Evolutionary conservation across 331 rosid species (phyloP).

Genomic region (Stylosanthes scabra): DNA sequence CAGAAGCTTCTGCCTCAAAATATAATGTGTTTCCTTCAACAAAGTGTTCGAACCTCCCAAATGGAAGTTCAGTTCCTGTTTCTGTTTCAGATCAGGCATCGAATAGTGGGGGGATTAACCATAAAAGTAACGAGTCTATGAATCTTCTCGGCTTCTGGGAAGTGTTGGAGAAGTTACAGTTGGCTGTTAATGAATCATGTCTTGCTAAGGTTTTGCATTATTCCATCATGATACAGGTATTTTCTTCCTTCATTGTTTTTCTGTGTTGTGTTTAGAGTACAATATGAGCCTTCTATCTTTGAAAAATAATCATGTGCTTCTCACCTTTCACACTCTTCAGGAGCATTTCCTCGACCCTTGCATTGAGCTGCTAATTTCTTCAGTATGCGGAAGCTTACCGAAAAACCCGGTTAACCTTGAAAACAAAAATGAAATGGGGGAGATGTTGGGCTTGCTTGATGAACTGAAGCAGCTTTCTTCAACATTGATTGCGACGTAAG

Average conservation of each 20-base stretch:
- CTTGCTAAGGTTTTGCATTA: neutral
- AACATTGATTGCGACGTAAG: conserved; percentile 40
- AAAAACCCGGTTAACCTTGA: conserved; percentile 12
- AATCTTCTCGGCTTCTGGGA: conserved; percentile 23
- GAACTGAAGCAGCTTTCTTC: conserved; percentile 41
- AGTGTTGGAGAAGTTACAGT: neutral
- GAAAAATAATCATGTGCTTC: neutral
- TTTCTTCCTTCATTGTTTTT: neutral
- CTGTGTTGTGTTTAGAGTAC: neutral
- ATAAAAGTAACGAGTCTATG: too few relatives aligned
- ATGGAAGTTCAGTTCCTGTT: too few relatives aligned
- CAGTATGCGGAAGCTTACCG: neutral
- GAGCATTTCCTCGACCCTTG: conserved; percentile 4
- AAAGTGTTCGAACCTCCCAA: too few relatives aligned
- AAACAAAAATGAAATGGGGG: conserved; percentile 15
- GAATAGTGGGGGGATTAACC: too few relatives aligned
- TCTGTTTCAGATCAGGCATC: too few relatives aligned
- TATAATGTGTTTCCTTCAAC: conserved; percentile 22
- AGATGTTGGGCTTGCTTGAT: conserved; percentile 40
- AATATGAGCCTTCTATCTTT: neutral
- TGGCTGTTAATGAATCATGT: neutral
- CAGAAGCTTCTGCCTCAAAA: conserved; percentile 9
- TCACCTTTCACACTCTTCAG: conserved; percentile 2
- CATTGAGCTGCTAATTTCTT: neutral
- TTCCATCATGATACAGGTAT: conserved; percentile 24